These are phyloP conservation scores for Corniculantispora saksenae DNA, from an alignment of 2,329 filamentous ascomycete genomes.

Conservation along the genomic window DNA sequence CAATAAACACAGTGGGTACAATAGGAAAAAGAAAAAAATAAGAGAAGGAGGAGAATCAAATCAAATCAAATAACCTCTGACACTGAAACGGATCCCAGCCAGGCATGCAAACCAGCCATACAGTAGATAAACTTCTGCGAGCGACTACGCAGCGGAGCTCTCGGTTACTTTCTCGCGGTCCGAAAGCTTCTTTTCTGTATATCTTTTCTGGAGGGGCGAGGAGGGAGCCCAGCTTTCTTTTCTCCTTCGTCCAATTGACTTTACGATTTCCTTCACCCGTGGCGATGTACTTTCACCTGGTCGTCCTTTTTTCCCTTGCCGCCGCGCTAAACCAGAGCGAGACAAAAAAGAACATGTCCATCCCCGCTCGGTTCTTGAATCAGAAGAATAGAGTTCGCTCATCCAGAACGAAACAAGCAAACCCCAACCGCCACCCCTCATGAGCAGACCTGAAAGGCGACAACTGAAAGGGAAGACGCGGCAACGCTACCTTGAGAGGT, in stretches of 20 bases:
- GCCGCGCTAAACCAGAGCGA: background rate
- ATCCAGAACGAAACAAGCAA: background rate
- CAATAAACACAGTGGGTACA: too few species aligned
- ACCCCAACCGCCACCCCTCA: too few species aligned
- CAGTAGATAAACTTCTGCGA: background rate
- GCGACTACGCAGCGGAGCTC: background rate
- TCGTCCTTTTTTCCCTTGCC: too few species aligned
- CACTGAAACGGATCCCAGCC: background rate
- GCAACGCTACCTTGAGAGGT: background rate
- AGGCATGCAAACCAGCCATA: background rate
- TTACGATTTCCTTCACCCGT: too few species aligned
- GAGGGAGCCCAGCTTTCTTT: too few species aligned
- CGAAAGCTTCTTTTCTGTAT: background rate
- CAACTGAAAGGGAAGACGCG: background rate
- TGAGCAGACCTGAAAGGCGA: too few species aligned
- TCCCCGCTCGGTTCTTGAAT: background rate
- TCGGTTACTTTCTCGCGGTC: background rate
- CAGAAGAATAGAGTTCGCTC: background rate
- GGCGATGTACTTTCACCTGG: too few species aligned
- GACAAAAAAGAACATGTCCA: background rate
- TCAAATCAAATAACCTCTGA: too few species aligned
- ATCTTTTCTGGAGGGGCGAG: background rate
- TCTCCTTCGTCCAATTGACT: background rate
- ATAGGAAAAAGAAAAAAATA: too few species aligned
- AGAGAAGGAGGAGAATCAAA: too few species aligned